phyloP scores from a whole-genome alignment of 108 stramenopile genomes.

The Asterionellopsis glacialis region DNA sequence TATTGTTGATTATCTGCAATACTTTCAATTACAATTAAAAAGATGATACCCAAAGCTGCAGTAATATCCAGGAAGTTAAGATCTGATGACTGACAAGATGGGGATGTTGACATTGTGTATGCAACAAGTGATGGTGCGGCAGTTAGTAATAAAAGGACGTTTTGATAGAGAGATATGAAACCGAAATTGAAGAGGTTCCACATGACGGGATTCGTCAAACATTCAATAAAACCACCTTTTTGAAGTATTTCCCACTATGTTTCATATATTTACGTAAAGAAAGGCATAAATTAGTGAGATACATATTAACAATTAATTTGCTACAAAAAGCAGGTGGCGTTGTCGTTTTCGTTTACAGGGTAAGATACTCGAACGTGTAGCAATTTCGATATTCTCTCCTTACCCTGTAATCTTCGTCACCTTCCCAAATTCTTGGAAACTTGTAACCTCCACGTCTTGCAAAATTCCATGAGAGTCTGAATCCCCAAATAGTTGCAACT shows the following conservation, averaged over 20 bases:
- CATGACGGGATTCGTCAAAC: slow-evolving; percentile 33
- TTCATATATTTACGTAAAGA: no score
- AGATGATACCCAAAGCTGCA: slow-evolving; percentile 35
- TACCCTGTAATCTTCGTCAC: slow-evolving; percentile 73
- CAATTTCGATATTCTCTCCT: no score
- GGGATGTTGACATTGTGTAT: slow-evolving; percentile 25
- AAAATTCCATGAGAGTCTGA: slow-evolving; percentile 72
- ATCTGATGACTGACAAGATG: slow-evolving; percentile 10
- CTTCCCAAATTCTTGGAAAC: slow-evolving; percentile 43
- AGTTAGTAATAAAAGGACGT: slow-evolving; percentile 58
- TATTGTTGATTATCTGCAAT: slow-evolving; percentile 78
- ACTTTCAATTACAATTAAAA: slow-evolving; percentile 45
- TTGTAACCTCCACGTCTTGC: slow-evolving; percentile 70
- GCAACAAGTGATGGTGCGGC: slow-evolving; percentile 55
- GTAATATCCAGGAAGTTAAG: slow-evolving; percentile 46
- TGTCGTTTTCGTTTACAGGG: no score
- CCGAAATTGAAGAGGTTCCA: slow-evolving; percentile 64
- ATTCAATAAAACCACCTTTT: slow-evolving; percentile 26
- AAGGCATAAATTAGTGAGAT: no score
- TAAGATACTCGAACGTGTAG: no score
- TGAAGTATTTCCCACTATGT: slow-evolving; percentile 46
- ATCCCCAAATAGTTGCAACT: slow-evolving; percentile 63
- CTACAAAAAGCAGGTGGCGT: no score
- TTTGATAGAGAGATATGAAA: slow-evolving; percentile 67
- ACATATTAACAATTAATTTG: no score